Evolutionary conservation across 306 rosid genomes (phyloP).

Genomic region (Cercis canadensis): DNA sequence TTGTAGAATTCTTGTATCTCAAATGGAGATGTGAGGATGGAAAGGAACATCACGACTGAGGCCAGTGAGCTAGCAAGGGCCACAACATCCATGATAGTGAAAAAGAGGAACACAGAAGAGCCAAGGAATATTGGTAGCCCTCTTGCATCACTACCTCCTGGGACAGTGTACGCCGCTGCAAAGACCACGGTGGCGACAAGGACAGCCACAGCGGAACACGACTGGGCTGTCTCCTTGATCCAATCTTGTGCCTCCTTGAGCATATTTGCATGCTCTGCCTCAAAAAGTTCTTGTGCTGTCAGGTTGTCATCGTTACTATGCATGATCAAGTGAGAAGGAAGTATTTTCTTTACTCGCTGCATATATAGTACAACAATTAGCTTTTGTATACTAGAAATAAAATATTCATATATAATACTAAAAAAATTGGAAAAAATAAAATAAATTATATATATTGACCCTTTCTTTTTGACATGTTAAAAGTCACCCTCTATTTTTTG

Average conservation of each 20-base stretch:
- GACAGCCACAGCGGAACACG: conserved; percentile 38
- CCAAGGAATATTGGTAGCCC: conserved; percentile 9
- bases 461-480: no score
- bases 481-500: no score
- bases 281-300: conserved; percentile 31
- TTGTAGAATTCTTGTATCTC: conserved; percentile 20
- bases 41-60: conserved; percentile 48
- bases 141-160: not conserved
- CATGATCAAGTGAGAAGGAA: not conserved
- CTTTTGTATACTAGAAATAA: not conserved
- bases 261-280: not conserved
- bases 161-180: conserved; percentile 37
- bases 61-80: conserved; percentile 37
- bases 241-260: conserved; percentile 19
- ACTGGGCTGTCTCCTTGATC: conserved; percentile 24
- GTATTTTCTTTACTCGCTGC: conserved; percentile 29
- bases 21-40: conserved; percentile 37
- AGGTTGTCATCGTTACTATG: not conserved
- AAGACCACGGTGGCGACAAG: conserved; percentile 42
- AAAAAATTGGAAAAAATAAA: no score
- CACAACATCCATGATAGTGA: conserved; percentile 34
- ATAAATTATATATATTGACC: no score
- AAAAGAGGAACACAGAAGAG: conserved; percentile 38
- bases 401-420: no score
- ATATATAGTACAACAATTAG: no score